Conservation (phyloP, 1,284 basidiomycete species). For the Agaricales sp. region DNA sequence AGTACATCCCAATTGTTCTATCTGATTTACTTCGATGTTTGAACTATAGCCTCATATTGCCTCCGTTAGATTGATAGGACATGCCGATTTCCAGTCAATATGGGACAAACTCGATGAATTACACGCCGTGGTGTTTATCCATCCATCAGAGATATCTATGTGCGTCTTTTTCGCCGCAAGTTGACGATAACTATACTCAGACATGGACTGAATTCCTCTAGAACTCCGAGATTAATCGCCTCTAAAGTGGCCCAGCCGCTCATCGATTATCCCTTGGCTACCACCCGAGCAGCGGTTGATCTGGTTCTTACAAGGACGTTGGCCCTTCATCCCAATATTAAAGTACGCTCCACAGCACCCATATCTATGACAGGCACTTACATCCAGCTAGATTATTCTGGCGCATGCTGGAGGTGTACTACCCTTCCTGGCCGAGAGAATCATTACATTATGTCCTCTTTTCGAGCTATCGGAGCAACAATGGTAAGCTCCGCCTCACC, state of each 20-base stretch:
- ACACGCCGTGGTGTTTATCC: conserved; percentile 2
- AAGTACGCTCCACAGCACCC: not conserved
- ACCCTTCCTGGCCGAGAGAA: not conserved
- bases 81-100: conserved; percentile 1
- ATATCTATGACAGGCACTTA: no score
- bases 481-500: not conserved
- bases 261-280: conserved; percentile 1
- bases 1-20: not conserved
- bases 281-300: conserved; percentile 3
- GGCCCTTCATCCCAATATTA: not conserved
- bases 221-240: not conserved
- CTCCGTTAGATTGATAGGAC: not conserved
- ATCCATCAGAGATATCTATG: conserved; percentile 1
- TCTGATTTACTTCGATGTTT: not conserved
- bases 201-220: not conserved
- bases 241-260: not conserved
- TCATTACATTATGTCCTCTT: conserved; percentile 1
- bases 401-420: conserved; percentile 2
- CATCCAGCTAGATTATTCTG: conserved; percentile 3
- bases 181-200: not conserved
- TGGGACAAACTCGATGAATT: conserved; percentile 5
- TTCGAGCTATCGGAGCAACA: not conserved
- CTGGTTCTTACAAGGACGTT: conserved; percentile 1
- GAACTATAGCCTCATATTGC: not conserved
- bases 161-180: not conserved